Percentiles rank a stretch among this genome's conserved stretches.
Evolutionary conservation across 306 rosid genomes (phyloP).

Genomic region (Luffa acutangula): DNA sequence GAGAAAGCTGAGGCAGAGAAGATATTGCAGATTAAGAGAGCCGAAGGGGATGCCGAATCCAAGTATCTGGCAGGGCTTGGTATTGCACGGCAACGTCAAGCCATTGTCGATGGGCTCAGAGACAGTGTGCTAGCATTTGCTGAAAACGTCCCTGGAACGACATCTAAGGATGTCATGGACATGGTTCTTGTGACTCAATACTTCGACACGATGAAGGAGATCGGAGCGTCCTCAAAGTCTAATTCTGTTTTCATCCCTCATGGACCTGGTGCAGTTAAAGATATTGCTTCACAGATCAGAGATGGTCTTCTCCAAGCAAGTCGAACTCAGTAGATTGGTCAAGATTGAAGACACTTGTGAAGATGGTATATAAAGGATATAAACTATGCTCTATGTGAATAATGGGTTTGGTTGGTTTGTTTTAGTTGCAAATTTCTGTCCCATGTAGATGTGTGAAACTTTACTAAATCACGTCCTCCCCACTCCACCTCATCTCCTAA

Average conservation of each 20-base stretch:
- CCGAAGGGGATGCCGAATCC: constrained; percentile 50
- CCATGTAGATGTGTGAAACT: background rate
- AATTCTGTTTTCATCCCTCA: constrained; percentile 45
- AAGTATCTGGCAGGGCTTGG: constrained; percentile 44
- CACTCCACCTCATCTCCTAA: background rate
- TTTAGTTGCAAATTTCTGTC: background rate
- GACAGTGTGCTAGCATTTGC: constrained; percentile 52
- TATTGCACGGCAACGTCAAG: constrained; percentile 50
- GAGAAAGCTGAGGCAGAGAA: constrained; percentile 50
- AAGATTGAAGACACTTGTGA: background rate
- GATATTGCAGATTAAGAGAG: constrained; percentile 42
- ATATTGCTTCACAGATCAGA: constrained; percentile 37
- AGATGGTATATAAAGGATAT: background rate
- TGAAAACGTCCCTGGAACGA: constrained; percentile 37
- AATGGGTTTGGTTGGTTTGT: background rate
- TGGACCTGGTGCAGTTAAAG: constrained; percentile 45
- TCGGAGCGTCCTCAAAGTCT: constrained; percentile 40
- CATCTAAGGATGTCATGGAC: constrained; percentile 50
- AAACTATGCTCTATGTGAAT: background rate
- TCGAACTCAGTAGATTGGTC: background rate
- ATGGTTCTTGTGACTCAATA: constrained; percentile 50
- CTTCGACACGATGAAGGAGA: constrained; percentile 47
- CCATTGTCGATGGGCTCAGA: constrained; percentile 48
- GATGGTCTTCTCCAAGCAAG: constrained; percentile 43
- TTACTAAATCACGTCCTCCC: background rate